Conservation (phyloP, 2,329 filamentous ascomycete genomes). For the Penicillium sclerotigenum region DNA sequence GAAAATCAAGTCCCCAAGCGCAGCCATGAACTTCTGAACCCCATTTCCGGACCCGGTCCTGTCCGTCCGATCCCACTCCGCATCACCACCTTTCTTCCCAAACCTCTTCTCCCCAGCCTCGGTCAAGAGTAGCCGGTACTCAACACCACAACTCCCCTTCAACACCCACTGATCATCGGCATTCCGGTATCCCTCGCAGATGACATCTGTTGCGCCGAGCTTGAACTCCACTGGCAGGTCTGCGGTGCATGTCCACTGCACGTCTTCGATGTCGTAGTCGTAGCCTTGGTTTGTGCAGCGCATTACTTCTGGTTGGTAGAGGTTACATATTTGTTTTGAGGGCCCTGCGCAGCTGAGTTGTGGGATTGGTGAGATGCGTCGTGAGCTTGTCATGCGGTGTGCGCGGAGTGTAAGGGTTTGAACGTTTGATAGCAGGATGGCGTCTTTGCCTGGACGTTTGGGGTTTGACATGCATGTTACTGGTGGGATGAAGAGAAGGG, state of each 20-base stretch:
- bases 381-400: slow-evolving; percentile 66
- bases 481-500: slow-evolving; percentile 20
- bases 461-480: slow-evolving; percentile 13
- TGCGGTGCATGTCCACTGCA: slow-evolving; percentile 88
- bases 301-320: slow-evolving; percentile 77
- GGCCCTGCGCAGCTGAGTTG: slow-evolving; percentile 75
- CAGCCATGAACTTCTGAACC: slow-evolving; percentile 3
- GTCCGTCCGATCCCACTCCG: slow-evolving; percentile 19
- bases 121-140: slow-evolving; percentile 79
- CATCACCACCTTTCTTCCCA: slow-evolving; percentile 51
- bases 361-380: slow-evolving; percentile 71
- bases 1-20: slow-evolving; percentile 32
- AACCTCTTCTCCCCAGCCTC: slow-evolving; percentile 69
- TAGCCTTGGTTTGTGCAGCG: slow-evolving; percentile 83
- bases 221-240: slow-evolving; percentile 62
- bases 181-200: slow-evolving; percentile 82
- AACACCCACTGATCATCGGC: slow-evolving; percentile 81
- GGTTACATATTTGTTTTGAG: slow-evolving; percentile 57
- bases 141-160: slow-evolving; percentile 87
- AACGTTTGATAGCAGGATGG: slow-evolving; percentile 64
- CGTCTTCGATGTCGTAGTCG: slow-evolving; percentile 73
- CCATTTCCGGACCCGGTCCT: neutral
- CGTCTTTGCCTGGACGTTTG: slow-evolving; percentile 42
- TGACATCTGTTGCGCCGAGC: slow-evolving; percentile 81
- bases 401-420: slow-evolving; percentile 73